Evolutionary conservation across 768 basidiomycete genomes (phyloP), one percentile per base, ranked within the genome.

Genomic region (Mycena venus): DNA sequence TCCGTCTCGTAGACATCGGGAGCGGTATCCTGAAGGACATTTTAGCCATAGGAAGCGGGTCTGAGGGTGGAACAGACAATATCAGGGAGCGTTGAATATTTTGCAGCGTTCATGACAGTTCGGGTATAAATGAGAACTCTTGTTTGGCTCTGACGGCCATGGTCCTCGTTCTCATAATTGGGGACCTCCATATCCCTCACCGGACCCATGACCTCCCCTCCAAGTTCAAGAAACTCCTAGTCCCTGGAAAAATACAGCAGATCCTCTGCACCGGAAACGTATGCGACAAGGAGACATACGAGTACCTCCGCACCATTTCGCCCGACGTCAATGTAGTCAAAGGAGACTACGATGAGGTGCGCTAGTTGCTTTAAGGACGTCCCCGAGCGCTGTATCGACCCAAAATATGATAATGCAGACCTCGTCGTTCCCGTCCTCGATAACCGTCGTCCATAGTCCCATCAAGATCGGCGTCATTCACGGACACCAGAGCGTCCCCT

Each of bases 221-320:
- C 17, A 99, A 99, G 85, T 99, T 99, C 86, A 97, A 98, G 87
- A 98, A 99, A 80, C 92, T 99, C 1, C 88, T 99, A 64, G 93
- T 96, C 7, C 95, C 95, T 23, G 98, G 98, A 25, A 99, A 99
- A 84, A 99, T 99, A 55, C 96, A 97, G 75, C 98, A 99, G 83
- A 98, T 99, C 72, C 88, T 99, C 29, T 98, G 96, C 82, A 99
- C 98, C 0, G 98, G 98, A 58, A 99, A 99, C 82, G 94, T 99
- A 27, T 97, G 96, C 83, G 98, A 99, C 86, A 93, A 94, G 79
- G 98, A 99, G 84, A 99, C 98, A 9, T 97, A 95, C 83, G 98
- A 99, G 78, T 99, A 98, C 86, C 88, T 99, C 27, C 89, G 96
- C 76, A 96, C 95, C 17, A 95, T 99, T n/a, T 93, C 95, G 21